Percentiles rank a stretch among this genome's conserved stretches.
These are phyloP conservation scores for Tinospora cordifolia DNA, from an alignment of 164 flowering plant species.

Conservation along the genomic window DNA sequence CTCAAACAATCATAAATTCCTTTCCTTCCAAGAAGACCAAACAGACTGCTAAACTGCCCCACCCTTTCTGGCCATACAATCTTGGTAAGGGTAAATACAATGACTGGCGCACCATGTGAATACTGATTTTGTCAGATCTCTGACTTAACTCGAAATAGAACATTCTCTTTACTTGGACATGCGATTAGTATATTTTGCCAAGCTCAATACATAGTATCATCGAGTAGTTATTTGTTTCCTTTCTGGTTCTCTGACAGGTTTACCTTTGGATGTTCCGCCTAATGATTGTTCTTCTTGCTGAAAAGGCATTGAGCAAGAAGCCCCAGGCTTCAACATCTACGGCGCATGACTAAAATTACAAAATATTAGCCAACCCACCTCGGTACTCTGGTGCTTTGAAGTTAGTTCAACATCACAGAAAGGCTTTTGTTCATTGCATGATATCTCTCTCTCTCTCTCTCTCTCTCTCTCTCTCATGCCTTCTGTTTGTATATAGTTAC, in stretches of 20 bases:
- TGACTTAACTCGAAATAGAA: not conserved
- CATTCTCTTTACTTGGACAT: not conserved
- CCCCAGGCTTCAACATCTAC: not conserved
- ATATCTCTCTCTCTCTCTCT: not conserved
- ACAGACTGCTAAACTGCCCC: not conserved
- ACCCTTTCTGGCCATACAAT: not conserved
- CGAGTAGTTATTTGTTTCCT: not conserved
- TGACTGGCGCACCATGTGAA: not conserved
- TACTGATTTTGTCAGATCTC: not conserved
- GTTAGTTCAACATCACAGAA: conserved; percentile 2
- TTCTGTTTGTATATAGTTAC: not conserved
- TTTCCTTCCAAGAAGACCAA: no score
- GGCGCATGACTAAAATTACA: no score
- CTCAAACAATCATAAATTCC: not conserved
- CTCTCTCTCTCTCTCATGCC: no score
- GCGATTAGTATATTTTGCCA: not conserved
- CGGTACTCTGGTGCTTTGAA: not conserved
- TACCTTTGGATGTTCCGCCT: not conserved
- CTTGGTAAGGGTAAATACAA: not conserved
- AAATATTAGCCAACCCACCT: no score
- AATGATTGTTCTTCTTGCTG: not conserved
- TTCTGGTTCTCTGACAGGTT: not conserved
- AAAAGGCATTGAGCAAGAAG: not conserved
- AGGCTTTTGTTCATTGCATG: not conserved
- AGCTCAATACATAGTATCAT: not conserved